Percentiles rank a stretch among this genome's conserved stretches.
These are phyloP conservation scores for Aureobasidium zeae DNA, from an alignment of 2,329 filamentous ascomycete species.

Conservation along the genomic window DNA sequence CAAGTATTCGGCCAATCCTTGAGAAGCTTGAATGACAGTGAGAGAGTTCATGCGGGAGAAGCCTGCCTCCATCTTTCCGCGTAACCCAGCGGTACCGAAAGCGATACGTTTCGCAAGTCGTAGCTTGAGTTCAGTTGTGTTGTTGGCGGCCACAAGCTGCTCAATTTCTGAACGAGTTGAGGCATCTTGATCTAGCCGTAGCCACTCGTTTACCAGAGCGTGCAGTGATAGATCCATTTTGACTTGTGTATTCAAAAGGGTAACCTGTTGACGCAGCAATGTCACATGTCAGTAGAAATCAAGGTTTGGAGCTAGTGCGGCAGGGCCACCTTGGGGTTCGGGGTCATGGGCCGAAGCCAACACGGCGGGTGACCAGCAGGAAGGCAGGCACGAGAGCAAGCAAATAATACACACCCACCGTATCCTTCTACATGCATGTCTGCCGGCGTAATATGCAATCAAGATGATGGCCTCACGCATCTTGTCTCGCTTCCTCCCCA, in stretches of 20 bases:
- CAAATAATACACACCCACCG: not conserved
- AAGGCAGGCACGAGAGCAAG: constrained; percentile 2
- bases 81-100: constrained; percentile 54
- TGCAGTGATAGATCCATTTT: constrained; percentile 22
- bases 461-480: constrained; percentile 45
- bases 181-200: constrained; percentile 49
- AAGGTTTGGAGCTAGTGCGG: not conserved
- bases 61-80: constrained; percentile 56
- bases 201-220: constrained; percentile 46
- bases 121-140: constrained; percentile 42
- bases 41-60: constrained; percentile 41
- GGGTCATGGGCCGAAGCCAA: not conserved
- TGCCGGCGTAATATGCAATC: not conserved
- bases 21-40: constrained; percentile 45
- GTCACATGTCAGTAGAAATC: not conserved
- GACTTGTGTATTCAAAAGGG: not conserved
- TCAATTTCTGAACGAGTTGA: constrained; percentile 47
- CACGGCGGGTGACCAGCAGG: constrained; percentile 2
- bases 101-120: constrained; percentile 48
- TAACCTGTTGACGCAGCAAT: not conserved
- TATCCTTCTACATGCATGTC: not conserved
- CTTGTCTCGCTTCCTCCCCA: constrained; percentile 41
- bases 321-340: constrained; percentile 6
- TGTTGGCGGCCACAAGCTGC: constrained; percentile 36
- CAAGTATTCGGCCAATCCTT: constrained; percentile 55